Percentiles rank a stretch among this genome's conserved stretches.
phyloP scores from a whole-genome alignment of 2,329 filamentous ascomycete species.

The Rosellinia necatrix region DNA sequence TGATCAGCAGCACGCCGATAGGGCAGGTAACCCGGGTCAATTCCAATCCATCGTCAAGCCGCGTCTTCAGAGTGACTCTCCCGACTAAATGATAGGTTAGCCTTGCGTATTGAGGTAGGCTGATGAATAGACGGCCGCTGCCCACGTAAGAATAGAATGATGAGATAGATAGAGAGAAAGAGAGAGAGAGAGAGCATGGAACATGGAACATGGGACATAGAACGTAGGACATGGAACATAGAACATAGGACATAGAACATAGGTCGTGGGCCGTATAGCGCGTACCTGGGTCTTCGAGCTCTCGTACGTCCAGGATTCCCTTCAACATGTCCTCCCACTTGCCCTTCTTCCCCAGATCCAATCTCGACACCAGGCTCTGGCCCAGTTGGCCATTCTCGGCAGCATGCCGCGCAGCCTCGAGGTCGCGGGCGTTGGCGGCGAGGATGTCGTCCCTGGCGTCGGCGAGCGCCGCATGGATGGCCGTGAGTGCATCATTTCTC shows the following conservation, averaged over 20 bases:
- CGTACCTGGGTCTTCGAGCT: slow-evolving; percentile 81
- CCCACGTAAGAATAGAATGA: no score
- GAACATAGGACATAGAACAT: no score
- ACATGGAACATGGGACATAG: no score
- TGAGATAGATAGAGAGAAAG: no score
- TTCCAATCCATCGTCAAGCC: slow-evolving; percentile 82
- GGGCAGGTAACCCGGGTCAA: slow-evolving; percentile 90
- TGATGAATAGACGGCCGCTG: no score
- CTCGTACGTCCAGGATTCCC: slow-evolving; percentile 86
- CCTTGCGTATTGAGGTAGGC: no score
- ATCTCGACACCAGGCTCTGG: slow-evolving; percentile 81
- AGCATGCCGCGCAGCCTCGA: slow-evolving; percentile 73
- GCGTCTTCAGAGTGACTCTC: slow-evolving; percentile 79
- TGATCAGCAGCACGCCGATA: slow-evolving; percentile 96
- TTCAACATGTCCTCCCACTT: slow-evolving; percentile 99
- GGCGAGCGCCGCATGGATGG: slow-evolving; percentile 78
- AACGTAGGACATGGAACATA: no score
- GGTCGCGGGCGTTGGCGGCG: slow-evolving; percentile 82
- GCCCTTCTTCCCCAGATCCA: slow-evolving; percentile 83
- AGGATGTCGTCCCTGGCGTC: slow-evolving; percentile 76
- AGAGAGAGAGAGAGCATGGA: no score
- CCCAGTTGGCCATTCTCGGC: slow-evolving; percentile 77
- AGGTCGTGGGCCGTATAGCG: no score
- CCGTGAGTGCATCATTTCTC: slow-evolving; percentile 83
- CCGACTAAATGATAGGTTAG: slow-evolving; percentile 65